Conservation (phyloP, 78 protist genomes). For the Dictyostelium brefeldianum region DNA sequence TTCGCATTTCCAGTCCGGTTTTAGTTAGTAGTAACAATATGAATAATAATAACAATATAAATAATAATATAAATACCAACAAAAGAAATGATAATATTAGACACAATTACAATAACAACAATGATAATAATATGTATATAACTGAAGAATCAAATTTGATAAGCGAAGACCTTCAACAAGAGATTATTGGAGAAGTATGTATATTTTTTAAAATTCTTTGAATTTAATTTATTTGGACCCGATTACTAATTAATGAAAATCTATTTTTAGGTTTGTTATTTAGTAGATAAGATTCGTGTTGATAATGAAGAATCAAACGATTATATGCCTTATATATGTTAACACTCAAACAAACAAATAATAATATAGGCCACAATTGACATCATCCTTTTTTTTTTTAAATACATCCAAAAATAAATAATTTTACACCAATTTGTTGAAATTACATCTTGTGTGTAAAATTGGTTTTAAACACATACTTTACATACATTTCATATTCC, state of each 20-base stretch:
- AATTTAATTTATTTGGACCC: too few relatives aligned
- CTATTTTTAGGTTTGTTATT: constrained; percentile 17
- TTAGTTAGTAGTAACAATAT: background rate
- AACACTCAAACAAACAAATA: background rate
- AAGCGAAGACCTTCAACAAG: background rate
- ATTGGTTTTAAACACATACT: too few relatives aligned
- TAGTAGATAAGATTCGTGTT: constrained; percentile 20
- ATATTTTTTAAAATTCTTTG: background rate
- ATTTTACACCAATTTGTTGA: too few relatives aligned
- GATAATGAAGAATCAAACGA: background rate
- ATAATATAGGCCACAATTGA: background rate
- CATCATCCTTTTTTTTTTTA: background rate
- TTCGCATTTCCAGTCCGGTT: background rate
- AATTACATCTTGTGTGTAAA: too few relatives aligned
- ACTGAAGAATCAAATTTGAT: background rate
- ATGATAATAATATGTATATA: background rate
- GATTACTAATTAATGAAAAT: too few relatives aligned
- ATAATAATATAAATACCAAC: background rate
- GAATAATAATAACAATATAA: background rate
- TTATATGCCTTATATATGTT: constrained; percentile 35
- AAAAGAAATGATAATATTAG: background rate
- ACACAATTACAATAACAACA: background rate
- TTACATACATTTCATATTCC: too few relatives aligned
- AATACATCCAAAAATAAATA: background rate
- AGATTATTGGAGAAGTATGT: background rate